phyloP scores from a whole-genome alignment of 129 eudicot genomes.

The Saposhnikovia divaricata region DNA sequence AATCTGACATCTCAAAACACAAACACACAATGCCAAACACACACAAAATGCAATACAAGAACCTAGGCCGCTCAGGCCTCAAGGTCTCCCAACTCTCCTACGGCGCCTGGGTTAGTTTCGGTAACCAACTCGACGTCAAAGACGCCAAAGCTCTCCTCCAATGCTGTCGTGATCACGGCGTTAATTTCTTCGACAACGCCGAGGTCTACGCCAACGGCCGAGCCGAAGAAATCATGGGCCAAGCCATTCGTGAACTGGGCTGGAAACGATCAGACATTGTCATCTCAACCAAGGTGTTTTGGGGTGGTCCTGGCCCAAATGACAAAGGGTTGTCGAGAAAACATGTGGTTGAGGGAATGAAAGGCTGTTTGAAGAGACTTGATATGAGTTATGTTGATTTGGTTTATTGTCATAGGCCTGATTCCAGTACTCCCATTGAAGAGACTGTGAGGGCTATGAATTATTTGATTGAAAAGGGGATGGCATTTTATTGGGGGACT shows the following conservation, averaged over 20 bases:
- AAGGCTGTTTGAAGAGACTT: slow-evolving; percentile 51
- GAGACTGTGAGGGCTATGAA: slow-evolving; percentile 98
- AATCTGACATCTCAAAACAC: background rate
- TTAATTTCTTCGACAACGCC: slow-evolving; percentile 94
- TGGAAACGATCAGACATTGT: slow-evolving; percentile 90
- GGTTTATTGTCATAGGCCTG: slow-evolving; percentile 88
- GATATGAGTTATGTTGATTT: slow-evolving; percentile 88
- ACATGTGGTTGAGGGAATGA: slow-evolving; percentile 61
- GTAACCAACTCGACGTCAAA: slow-evolving; percentile 83
- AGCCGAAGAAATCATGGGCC: slow-evolving; percentile 94
- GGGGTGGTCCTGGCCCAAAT: slow-evolving; percentile 94
- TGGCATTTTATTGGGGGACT: slow-evolving; percentile 96
- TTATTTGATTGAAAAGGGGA: slow-evolving; percentile 76
- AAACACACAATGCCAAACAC: background rate
- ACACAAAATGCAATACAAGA: slow-evolving; percentile 64
- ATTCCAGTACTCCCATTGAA: slow-evolving; percentile 64
- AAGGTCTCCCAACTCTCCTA: slow-evolving; percentile 75
- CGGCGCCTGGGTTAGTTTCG: slow-evolving; percentile 96
- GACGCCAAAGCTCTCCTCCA: slow-evolving; percentile 85
- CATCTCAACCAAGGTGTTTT: slow-evolving; percentile 75
- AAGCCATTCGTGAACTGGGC: slow-evolving; percentile 81
- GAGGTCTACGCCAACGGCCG: slow-evolving; percentile 96
- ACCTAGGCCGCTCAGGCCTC: slow-evolving; percentile 75
- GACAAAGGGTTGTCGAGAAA: slow-evolving; percentile 81
- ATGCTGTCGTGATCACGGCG: slow-evolving; percentile 80